Conservation (phyloP, 371 early-diverging fungal species). For the Mortierella sp. region DNA sequence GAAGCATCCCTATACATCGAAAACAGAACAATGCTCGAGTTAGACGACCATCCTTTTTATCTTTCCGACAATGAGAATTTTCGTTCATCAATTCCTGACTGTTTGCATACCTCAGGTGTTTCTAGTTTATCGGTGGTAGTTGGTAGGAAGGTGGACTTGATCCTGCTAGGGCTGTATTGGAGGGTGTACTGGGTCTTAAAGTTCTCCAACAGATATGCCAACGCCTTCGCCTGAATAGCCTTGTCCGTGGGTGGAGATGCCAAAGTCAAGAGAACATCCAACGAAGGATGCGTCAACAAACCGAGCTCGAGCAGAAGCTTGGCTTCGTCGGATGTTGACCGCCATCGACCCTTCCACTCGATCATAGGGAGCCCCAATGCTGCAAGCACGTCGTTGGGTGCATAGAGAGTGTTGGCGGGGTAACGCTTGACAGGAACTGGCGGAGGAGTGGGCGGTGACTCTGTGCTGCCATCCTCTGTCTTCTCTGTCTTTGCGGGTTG, state of each 20-base stretch:
- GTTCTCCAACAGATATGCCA: conserved; percentile 83
- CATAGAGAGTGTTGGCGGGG: conserved; percentile 79
- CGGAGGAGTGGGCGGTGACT: conserved; percentile 21
- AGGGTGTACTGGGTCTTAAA: conserved; percentile 67
- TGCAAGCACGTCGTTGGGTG: conserved; percentile 74
- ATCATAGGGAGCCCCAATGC: conserved; percentile 78
- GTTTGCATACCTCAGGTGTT: conserved; percentile 55
- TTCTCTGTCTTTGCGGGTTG: conserved; percentile 38
- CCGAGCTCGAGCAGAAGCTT: conserved; percentile 79
- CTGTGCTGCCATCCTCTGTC: conserved; percentile 20
- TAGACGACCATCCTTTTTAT: neutral
- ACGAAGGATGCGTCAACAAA: conserved; percentile 67
- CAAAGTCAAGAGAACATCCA: conserved; percentile 65
- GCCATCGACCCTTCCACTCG: conserved; percentile 71
- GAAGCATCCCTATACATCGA: conserved; percentile 64
- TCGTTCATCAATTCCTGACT: neutral
- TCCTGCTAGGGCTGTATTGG: conserved; percentile 59
- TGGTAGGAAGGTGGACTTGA: conserved; percentile 77
- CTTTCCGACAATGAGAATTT: neutral
- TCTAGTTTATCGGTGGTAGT: conserved; percentile 61
- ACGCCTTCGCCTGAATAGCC: conserved; percentile 62
- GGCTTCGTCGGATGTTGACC: conserved; percentile 64
- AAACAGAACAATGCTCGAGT: neutral
- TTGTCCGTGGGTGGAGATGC: conserved; percentile 63
- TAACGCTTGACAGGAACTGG: conserved; percentile 62